A percentile compares a stretch with the other conserved stretches of the same genome.
Evolutionary conservation across 2,329 filamentous ascomycete genomes (phyloP).

Genomic region (Xylaria digitata): DNA sequence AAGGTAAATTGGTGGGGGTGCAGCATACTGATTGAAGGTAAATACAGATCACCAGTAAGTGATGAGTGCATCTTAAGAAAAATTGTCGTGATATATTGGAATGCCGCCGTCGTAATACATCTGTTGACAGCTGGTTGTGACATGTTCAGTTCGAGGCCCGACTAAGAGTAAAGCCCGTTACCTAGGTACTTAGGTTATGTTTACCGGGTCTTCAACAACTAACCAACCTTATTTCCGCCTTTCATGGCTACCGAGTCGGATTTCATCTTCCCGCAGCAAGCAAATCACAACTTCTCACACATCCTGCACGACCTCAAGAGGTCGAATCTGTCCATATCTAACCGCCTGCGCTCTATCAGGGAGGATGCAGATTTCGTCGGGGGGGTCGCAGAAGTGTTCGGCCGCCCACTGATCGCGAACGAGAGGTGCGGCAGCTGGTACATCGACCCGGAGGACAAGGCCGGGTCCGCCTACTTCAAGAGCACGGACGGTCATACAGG

Average conservation of each 20-base stretch:
- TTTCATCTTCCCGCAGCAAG: slow-evolving; percentile 63
- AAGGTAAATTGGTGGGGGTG: too few species aligned
- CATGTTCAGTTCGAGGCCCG: neutral
- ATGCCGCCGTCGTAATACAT: too few species aligned
- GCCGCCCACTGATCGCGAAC: slow-evolving; percentile 84
- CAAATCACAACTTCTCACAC: slow-evolving; percentile 73
- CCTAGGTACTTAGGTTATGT: neutral
- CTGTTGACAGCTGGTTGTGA: slow-evolving; percentile 13
- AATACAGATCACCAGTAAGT: too few species aligned
- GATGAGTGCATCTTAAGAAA: too few species aligned
- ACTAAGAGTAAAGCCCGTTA: neutral
- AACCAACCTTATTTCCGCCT: neutral
- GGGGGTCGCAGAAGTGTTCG: slow-evolving; percentile 65
- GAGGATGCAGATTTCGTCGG: slow-evolving; percentile 81
- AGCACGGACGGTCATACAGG: slow-evolving; percentile 94
- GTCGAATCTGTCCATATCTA: slow-evolving; percentile 80
- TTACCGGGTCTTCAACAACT: too few species aligned
- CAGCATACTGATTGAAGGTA: too few species aligned
- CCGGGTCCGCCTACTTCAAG: slow-evolving; percentile 91
- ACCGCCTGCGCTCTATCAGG: slow-evolving; percentile 83
- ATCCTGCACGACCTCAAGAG: slow-evolving; percentile 79
- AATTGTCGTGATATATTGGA: too few species aligned
- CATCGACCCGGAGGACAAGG: slow-evolving; percentile 73
- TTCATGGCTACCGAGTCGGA: slow-evolving; percentile 52
- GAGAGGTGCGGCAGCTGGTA: slow-evolving; percentile 98